Conservation (phyloP, 2,329 filamentous ascomycete genomes). For the Camptophora hylomeconis region DNA sequence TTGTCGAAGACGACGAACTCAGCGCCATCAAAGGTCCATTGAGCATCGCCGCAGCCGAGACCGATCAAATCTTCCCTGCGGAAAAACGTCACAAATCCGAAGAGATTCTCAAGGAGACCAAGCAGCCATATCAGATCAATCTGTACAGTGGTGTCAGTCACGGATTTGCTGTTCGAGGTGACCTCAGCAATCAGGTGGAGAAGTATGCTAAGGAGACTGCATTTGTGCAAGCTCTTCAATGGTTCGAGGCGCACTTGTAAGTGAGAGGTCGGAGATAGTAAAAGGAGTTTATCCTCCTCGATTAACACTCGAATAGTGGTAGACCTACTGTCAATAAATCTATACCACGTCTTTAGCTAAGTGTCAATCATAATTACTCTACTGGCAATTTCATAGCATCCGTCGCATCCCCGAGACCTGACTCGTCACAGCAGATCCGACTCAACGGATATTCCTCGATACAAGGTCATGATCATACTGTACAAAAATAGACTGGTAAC, state of each 20-base stretch:
- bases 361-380: no score
- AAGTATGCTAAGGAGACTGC: constrained; percentile 70
- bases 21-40: constrained; percentile 52
- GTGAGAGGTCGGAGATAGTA: no score
- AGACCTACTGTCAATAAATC: no score
- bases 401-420: no score
- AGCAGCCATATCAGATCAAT: constrained; percentile 60
- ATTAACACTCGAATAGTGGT: no score
- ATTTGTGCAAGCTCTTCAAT: constrained; percentile 61
- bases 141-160: constrained; percentile 60
- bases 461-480: no score
- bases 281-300: no score
- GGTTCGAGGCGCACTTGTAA: constrained; percentile 52
- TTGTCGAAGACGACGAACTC: constrained; percentile 56
- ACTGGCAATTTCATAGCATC: no score
- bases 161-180: constrained; percentile 61
- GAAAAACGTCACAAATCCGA: constrained; percentile 54
- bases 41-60: constrained; percentile 52
- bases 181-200: constrained; percentile 42
- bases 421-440: no score
- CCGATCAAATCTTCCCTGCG: constrained; percentile 50
- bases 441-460: no score
- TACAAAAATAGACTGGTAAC: no score
- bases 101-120: constrained; percentile 44
- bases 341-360: no score